phyloP scores from a whole-genome alignment of 331 rosid genomes.

The Ulmus americana region DNA sequence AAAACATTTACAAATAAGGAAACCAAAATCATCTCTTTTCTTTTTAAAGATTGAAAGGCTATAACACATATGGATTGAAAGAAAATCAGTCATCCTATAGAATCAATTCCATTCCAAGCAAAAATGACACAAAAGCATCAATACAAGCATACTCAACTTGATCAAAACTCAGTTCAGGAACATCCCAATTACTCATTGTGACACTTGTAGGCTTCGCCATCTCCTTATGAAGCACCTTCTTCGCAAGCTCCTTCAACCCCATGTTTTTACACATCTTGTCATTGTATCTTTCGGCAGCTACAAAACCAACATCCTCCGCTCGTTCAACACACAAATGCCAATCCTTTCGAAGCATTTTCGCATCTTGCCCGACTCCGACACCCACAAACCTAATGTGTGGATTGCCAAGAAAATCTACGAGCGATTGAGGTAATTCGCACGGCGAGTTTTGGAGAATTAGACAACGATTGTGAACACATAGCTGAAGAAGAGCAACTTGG shows the following conservation, averaged over 20 bases:
- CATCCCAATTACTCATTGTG: constrained; percentile 18
- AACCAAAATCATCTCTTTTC: not conserved
- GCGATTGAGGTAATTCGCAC: not conserved
- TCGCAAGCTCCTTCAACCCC: constrained; percentile 25
- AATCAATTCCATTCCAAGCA: constrained; percentile 19
- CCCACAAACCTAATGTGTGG: constrained; percentile 14
- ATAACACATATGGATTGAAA: too few species aligned
- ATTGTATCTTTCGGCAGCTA: constrained; percentile 8
- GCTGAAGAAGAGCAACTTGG: constrained; percentile 11
- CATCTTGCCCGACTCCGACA: constrained; percentile 16
- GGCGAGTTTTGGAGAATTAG: not conserved
- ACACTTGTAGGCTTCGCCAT: constrained; percentile 21
- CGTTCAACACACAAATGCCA: constrained; percentile 15
- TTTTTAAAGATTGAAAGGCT: not conserved
- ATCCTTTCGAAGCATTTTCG: constrained; percentile 1
- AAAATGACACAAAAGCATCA: constrained; percentile 33
- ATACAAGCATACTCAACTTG: constrained; percentile 36
- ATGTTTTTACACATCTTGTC: not conserved
- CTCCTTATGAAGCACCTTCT: constrained; percentile 5
- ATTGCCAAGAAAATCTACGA: constrained; percentile 1
- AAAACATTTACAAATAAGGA: not conserved
- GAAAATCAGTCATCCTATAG: not conserved
- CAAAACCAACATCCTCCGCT: not conserved
- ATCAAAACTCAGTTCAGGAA: not conserved
- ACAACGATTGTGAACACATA: constrained; percentile 19